Conservation (phyloP, 805 yeast species). For the Blastobotrys chiropterorum region DNA sequence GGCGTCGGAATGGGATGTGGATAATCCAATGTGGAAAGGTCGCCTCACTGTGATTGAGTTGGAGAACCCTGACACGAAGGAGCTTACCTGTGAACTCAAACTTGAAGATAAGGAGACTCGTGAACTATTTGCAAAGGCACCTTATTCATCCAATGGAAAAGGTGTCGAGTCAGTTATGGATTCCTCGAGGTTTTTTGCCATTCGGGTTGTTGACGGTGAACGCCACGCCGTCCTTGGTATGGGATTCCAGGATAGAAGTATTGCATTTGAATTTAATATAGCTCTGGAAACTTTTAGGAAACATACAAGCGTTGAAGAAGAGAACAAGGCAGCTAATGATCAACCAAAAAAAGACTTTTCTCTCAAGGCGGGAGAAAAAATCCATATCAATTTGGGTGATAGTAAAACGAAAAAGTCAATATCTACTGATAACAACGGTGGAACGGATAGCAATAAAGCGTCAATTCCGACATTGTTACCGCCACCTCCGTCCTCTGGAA, state of each 20-base stretch:
- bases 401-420: not conserved
- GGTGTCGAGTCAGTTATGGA: slow-evolving; percentile 31
- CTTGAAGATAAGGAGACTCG: slow-evolving; percentile 27
- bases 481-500: slow-evolving; percentile 23
- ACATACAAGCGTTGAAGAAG: slow-evolving; percentile 12
- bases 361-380: slow-evolving; percentile 23
- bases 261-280: slow-evolving; percentile 34
- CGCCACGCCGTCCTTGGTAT: slow-evolving; percentile 38
- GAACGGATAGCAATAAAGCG: not conserved
- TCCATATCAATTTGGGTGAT: slow-evolving; percentile 20
- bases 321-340: slow-evolving; percentile 3
- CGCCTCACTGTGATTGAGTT: slow-evolving; percentile 28
- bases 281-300: slow-evolving; percentile 32
- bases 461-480: slow-evolving; percentile 22
- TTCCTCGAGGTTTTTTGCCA: slow-evolving; percentile 33
- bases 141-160: slow-evolving; percentile 27
- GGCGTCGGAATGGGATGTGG: slow-evolving; percentile 32
- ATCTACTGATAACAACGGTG: not conserved
- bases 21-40: slow-evolving; percentile 34
- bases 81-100: slow-evolving; percentile 24
- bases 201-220: slow-evolving; percentile 30
- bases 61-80: slow-evolving; percentile 6
- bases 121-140: slow-evolving; percentile 34
- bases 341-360: slow-evolving; percentile 20
- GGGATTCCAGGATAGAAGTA: slow-evolving; percentile 32